Base-by-base conservation (phyloP, 2,329 filamentous ascomycete genomes). In the Sclerotinia trifoliorum region DNA sequence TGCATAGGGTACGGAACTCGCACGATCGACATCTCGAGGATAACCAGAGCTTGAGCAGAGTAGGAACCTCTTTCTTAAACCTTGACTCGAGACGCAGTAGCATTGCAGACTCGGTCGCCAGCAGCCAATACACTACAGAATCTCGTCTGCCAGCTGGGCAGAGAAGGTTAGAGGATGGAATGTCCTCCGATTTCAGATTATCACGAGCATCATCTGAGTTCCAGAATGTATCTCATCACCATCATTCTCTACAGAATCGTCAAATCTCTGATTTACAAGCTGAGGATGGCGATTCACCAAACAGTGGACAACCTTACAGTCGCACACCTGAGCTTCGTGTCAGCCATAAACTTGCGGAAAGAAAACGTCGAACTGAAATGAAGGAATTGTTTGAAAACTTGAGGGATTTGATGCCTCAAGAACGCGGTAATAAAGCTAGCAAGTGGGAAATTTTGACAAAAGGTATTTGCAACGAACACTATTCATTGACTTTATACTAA, bases 381-480 rank as follows among this genome's bases (percentile, higher is more conserved):
- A 95, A 95, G 80, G 89, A 92, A 75, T 80, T 95, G 0, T 95
- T 95, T 75, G 92, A 95, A 72, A 89, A 92, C 73, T 81, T 95
- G 11, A 87, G 92, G 73, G 89, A 91, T 72, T 82, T 93, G 49
- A 89, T 94, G 80, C 91, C 91, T 1, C 90, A 93, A 73, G 91
- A 92, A 74, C 87, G 92, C 21, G 92, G 92, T 1, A 90, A 90
- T 32, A 96, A 95, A 78, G 92, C 92, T 0, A 94, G 91, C 73
- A 96, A 96, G 74, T 96, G 92, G 92, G 92, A 96, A 74, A 93
- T 94, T 61, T 78, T 96, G 21, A 93, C 90, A 3, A 94, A 94
- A 83, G 90, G 92, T 94, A 81, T 71, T 84, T 77, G 66, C 49
- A 26, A 44, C 54, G 48, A 48, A 46, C 5, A 61, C 26, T 39